Evolutionary conservation across 129 eudicot genomes (phyloP).

Genomic region (Arctium minus): DNA sequence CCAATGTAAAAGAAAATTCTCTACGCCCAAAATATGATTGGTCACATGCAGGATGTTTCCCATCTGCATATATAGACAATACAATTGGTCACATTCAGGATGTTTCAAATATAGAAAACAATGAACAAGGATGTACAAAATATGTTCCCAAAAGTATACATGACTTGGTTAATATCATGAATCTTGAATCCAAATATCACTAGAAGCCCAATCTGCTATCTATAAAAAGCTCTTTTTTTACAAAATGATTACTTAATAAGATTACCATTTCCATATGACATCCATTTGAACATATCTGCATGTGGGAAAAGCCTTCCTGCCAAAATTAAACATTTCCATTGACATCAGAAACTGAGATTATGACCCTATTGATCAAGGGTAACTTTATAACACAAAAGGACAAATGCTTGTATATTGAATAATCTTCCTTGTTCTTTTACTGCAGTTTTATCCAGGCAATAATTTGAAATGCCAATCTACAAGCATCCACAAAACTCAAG

Average conservation of each 20-base stretch:
- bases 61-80: conserved; percentile 46
- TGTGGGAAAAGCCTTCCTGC: conserved; percentile 91
- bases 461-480: not conserved
- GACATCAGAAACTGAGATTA: not conserved
- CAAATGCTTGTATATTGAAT: not conserved
- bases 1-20: conserved; percentile 82
- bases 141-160: not conserved
- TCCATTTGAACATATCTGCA: conserved; percentile 87
- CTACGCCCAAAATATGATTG: conserved; percentile 73
- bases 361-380: not conserved
- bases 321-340: conserved; percentile 2
- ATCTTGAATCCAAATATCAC: not conserved
- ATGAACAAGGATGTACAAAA: not conserved
- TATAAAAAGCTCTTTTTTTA: not conserved
- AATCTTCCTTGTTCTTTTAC: not conserved
- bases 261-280: conserved; percentile 94
- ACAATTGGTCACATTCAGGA: not conserved
- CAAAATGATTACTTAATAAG: not conserved
- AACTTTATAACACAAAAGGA: not conserved
- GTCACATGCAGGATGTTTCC: conserved; percentile 94
- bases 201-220: not conserved
- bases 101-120: not conserved
- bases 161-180: not conserved
- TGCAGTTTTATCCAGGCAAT: not conserved
- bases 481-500: not conserved